phyloP scores from a whole-genome alignment of 169 alveolate species.

The Babesia sp. region DNA sequence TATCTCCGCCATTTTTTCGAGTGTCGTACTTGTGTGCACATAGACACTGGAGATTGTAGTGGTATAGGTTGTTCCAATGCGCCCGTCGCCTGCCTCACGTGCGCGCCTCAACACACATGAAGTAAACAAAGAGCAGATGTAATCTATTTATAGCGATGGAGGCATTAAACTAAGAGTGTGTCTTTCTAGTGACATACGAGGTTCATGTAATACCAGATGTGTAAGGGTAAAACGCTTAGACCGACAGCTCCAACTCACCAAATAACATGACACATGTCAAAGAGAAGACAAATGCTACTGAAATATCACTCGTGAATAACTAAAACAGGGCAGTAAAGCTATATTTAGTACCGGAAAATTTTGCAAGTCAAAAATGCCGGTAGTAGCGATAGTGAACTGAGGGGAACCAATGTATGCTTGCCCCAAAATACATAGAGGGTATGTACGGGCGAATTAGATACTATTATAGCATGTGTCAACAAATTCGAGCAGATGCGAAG shows the following conservation, averaged over 20 bases:
- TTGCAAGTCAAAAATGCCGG: neutral
- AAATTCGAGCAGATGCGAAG: no score
- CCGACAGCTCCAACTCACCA: neutral
- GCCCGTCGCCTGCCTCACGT: neutral
- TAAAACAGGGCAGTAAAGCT: neutral
- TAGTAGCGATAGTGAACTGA: no score
- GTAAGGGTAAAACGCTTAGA: neutral
- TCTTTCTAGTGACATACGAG: neutral
- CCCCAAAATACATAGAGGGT: no score
- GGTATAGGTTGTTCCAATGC: neutral
- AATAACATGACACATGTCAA: neutral
- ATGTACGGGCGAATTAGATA: no score
- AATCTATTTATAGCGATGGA: neutral
- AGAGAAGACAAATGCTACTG: neutral
- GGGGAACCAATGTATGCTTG: no score
- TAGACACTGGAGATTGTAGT: neutral
- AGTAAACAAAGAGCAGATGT: neutral
- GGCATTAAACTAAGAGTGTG: neutral
- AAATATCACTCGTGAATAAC: neutral
- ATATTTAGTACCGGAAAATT: neutral
- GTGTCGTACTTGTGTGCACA: neutral
- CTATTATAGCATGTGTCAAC: no score
- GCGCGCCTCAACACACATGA: slow-evolving; percentile 6
- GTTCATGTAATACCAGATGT: neutral
- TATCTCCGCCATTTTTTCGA: neutral